Evolutionary conservation across 805 yeast species (phyloP).

Genomic region (Saturnispora dispora): DNA sequence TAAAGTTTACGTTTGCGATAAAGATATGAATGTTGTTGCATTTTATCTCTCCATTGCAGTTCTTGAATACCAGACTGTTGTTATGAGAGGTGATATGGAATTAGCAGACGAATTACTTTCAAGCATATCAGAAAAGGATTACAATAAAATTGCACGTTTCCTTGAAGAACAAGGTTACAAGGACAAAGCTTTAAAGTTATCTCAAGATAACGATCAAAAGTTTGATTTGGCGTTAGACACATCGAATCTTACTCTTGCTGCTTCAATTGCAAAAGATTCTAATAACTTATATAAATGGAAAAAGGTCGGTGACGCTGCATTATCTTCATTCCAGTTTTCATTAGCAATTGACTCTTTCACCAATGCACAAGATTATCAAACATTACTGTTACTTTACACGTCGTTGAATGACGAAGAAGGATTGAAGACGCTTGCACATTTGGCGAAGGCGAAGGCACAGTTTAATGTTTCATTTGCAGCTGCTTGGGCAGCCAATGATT

Average conservation of each 20-base stretch:
- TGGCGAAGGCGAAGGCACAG: constrained; percentile 65
- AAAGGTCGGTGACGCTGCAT: constrained; percentile 79
- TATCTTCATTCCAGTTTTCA: constrained; percentile 67
- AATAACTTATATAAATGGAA: constrained; percentile 74
- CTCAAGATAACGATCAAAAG: constrained; percentile 83
- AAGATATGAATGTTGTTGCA: constrained; percentile 73
- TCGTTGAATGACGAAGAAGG: constrained; percentile 64
- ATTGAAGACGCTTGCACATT: constrained; percentile 52
- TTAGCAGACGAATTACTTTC: constrained; percentile 62
- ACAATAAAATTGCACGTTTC: constrained; percentile 78
- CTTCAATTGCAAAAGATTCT: constrained; percentile 49
- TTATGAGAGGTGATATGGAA: constrained; percentile 88
- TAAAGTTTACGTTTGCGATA: constrained; percentile 83
- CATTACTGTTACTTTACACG: constrained; percentile 73
- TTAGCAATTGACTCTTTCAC: constrained; percentile 75
- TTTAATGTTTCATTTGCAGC: constrained; percentile 89
- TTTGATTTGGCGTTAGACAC: constrained; percentile 82
- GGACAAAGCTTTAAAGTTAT: constrained; percentile 72
- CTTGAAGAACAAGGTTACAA: constrained; percentile 86
- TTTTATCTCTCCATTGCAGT: constrained; percentile 79
- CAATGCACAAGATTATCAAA: constrained; percentile 71
- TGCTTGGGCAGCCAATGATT: constrained; percentile 77
- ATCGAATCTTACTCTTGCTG: constrained; percentile 64
- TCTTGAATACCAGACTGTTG: constrained; percentile 91
- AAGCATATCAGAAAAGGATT: constrained; percentile 54